phyloP scores from a whole-genome alignment of 768 basidiomycete genomes.

The Hygrocybe coccinea region DNA sequence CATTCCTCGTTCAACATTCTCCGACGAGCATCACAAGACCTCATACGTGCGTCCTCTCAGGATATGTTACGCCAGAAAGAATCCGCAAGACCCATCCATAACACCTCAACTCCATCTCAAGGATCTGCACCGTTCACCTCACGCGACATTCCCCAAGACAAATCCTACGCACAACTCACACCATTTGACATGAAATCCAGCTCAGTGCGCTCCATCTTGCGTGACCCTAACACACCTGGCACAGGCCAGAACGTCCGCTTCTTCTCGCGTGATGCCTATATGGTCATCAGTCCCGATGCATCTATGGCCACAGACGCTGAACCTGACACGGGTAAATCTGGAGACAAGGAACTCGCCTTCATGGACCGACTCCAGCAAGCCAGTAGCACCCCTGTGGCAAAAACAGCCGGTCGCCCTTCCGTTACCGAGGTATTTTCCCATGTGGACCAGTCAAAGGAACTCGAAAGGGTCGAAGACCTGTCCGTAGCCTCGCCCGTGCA shows the following conservation, averaged over 20 bases:
- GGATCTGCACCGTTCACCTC: slow-evolving; percentile 7
- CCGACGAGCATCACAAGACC: slow-evolving; percentile 14
- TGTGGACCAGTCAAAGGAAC: slow-evolving; percentile 23
- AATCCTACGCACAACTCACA: slow-evolving; percentile 30
- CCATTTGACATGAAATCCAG: slow-evolving; percentile 37
- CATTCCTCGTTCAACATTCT: neutral
- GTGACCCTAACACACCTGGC: slow-evolving; percentile 65
- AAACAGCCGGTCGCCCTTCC: slow-evolving; percentile 36
- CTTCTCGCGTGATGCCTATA: slow-evolving; percentile 66
- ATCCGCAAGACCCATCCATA: neutral
- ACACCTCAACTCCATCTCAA: slow-evolving; percentile 8
- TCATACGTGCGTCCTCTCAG: neutral
- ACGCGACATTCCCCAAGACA: slow-evolving; percentile 12
- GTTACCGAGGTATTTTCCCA: slow-evolving; percentile 51
- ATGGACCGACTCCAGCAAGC: slow-evolving; percentile 30
- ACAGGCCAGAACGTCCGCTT: slow-evolving; percentile 79
- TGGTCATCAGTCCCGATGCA: slow-evolving; percentile 59
- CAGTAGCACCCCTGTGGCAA: slow-evolving; percentile 29
- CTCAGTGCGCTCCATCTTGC: slow-evolving; percentile 68
- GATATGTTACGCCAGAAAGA: neutral
- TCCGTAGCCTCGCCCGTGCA: slow-evolving; percentile 29
- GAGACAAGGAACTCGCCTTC: slow-evolving; percentile 20
- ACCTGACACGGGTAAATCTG: slow-evolving; percentile 32
- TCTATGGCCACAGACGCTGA: slow-evolving; percentile 29
- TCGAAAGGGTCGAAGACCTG: slow-evolving; percentile 20